A percentile compares a stretch with the other conserved stretches of the same genome.
Evolutionary conservation across 1,284 basidiomycete species (phyloP).

Genomic region (Farysia itapuensis): DNA sequence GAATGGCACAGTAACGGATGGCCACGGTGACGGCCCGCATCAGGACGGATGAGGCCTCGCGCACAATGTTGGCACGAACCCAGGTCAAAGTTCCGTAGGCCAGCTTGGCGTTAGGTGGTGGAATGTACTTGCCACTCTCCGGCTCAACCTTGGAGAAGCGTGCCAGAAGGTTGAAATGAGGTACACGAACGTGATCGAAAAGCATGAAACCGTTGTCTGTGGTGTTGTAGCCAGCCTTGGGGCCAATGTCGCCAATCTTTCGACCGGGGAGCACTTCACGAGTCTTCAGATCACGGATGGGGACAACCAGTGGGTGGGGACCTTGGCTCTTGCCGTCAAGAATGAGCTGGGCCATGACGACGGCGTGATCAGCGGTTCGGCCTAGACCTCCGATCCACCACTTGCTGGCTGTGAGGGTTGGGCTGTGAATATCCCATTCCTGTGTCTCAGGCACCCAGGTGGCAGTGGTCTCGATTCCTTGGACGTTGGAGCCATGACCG

Average conservation of each 20-base stretch:
- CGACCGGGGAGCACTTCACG: constrained; percentile 59
- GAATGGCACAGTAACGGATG: constrained; percentile 61
- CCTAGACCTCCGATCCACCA: constrained; percentile 61
- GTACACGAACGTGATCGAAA: constrained; percentile 53
- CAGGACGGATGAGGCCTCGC: constrained; percentile 55
- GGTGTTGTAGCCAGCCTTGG: constrained; percentile 58
- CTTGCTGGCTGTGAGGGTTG: constrained; percentile 45
- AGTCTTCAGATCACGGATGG: constrained; percentile 59
- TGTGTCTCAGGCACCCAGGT: constrained; percentile 43
- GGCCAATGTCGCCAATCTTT: constrained; percentile 60
- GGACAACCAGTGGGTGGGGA: constrained; percentile 60
- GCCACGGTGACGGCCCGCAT: constrained; percentile 60
- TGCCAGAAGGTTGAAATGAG: constrained; percentile 61
- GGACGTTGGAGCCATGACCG: constrained; percentile 53
- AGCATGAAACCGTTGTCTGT: constrained; percentile 60
- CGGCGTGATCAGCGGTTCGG: constrained; percentile 59
- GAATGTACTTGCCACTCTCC: constrained; percentile 47
- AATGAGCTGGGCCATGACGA: constrained; percentile 61
- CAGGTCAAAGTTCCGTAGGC: constrained; percentile 47
- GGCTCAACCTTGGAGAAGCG: constrained; percentile 57
- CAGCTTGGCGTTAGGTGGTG: constrained; percentile 43
- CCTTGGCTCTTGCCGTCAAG: constrained; percentile 59
- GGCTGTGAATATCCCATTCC: constrained; percentile 47
- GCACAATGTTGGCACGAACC: constrained; percentile 60
- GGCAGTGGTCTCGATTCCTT: constrained; percentile 49